phyloP scores from a whole-genome alignment of 805 yeast genomes.

The Saturnispora dispora region DNA sequence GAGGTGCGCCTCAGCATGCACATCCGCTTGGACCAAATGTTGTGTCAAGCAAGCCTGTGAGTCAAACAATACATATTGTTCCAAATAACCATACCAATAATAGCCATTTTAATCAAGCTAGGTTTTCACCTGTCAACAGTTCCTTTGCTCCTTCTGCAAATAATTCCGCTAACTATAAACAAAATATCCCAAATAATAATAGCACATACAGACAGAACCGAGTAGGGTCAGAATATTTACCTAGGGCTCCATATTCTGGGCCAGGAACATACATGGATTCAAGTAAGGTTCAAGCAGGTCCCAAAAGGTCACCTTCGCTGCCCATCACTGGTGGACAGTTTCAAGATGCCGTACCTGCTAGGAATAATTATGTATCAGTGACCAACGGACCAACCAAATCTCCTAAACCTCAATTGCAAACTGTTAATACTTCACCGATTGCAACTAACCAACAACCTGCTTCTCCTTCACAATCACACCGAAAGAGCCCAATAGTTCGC shows the following conservation, averaged over 20 bases:
- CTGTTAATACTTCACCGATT: not conserved
- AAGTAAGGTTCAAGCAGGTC: not conserved
- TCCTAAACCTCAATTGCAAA: not conserved
- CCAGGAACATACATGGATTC: not conserved
- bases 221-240: not conserved
- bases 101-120: not conserved
- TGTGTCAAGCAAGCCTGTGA: not conserved
- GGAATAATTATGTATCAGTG: conserved; percentile 1
- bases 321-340: conserved; percentile 16
- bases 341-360: conserved; percentile 18
- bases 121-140: not conserved
- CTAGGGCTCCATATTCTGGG: not conserved
- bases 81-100: not conserved
- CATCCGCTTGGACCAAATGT: not conserved
- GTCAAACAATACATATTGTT: not conserved
- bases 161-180: not conserved
- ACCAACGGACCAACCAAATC: conserved; percentile 1
- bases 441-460: conserved; percentile 1
- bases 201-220: not conserved
- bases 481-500: conserved; percentile 30
- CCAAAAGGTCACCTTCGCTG: conserved; percentile 17
- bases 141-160: not conserved
- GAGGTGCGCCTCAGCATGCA: not conserved
- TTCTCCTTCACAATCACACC: conserved; percentile 5
- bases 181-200: not conserved